Percentiles rank a stretch among this genome's conserved stretches.
Conservation (phyloP, 345 rosid species). For the Sonneratia caseolaris region DNA sequence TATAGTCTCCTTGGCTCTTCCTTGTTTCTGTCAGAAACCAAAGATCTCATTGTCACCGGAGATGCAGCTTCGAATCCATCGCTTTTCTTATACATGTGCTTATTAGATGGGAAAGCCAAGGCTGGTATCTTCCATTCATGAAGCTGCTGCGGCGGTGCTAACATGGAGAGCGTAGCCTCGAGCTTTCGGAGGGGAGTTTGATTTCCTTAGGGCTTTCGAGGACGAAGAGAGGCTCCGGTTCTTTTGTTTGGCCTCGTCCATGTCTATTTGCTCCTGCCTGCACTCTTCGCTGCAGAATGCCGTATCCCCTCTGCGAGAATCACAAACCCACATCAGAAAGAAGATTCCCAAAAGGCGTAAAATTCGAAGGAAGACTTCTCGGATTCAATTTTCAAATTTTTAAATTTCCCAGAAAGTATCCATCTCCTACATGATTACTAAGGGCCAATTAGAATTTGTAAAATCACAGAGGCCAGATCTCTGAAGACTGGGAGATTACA, state of each 20-base stretch:
- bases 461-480: too few relatives aligned
- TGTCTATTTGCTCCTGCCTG: constrained; percentile 34
- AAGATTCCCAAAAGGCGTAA: neutral
- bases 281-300: constrained; percentile 31
- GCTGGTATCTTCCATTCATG: neutral
- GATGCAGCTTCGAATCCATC: too few relatives aligned
- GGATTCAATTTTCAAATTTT: neutral
- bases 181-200: constrained; percentile 10
- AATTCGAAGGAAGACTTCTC: neutral
- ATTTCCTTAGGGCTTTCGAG: constrained; percentile 14
- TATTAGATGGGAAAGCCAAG: neutral
- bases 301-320: constrained; percentile 31
- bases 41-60: neutral
- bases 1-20: constrained; percentile 18
- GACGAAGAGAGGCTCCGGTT: constrained; percentile 18
- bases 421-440: too few relatives aligned
- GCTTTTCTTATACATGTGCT: neutral
- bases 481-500: neutral
- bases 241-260: constrained; percentile 29
- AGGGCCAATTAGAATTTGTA: too few relatives aligned
- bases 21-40: neutral
- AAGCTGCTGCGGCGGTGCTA: constrained; percentile 16
- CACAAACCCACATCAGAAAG: constrained; percentile 5
- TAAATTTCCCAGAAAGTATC: neutral
- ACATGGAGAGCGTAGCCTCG: constrained; percentile 9